A percentile compares a stretch with the other conserved stretches of the same genome.
Conservation (phyloP, 305 asterid species). For the Solanum hybrid region DNA sequence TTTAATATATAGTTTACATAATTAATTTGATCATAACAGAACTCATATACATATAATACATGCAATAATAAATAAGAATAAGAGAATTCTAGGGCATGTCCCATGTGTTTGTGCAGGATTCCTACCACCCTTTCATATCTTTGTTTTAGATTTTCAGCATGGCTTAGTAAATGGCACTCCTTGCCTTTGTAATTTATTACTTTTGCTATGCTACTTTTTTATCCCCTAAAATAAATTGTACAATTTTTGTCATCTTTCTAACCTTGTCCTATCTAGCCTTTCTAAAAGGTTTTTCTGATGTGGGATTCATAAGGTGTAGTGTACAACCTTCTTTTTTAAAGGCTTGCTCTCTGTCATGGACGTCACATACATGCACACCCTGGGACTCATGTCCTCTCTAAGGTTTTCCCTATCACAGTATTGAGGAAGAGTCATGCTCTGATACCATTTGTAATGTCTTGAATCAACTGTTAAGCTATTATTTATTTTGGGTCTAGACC, state of each 20-base stretch:
- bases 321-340: background rate
- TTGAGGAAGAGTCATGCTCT: background rate
- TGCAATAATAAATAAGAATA: background rate
- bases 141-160: background rate
- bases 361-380: background rate
- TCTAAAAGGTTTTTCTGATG: background rate
- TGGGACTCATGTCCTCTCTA: background rate
- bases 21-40: background rate
- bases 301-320: background rate
- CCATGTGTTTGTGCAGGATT: constrained; percentile 8
- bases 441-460: background rate
- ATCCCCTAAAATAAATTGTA: background rate
- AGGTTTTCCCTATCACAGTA: background rate
- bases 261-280: background rate
- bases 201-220: background rate
- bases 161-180: constrained; percentile 5
- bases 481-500: background rate
- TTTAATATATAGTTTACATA: background rate
- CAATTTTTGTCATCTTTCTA: background rate
- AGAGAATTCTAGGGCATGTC: background rate
- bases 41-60: background rate
- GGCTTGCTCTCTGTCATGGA: background rate
- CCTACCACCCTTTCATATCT: background rate
- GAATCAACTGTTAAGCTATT: background rate
- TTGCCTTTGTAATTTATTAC: background rate